phyloP scores from a whole-genome alignment of 192 early-diverging fungal genomes.

The Entomortierella lignicola region DNA sequence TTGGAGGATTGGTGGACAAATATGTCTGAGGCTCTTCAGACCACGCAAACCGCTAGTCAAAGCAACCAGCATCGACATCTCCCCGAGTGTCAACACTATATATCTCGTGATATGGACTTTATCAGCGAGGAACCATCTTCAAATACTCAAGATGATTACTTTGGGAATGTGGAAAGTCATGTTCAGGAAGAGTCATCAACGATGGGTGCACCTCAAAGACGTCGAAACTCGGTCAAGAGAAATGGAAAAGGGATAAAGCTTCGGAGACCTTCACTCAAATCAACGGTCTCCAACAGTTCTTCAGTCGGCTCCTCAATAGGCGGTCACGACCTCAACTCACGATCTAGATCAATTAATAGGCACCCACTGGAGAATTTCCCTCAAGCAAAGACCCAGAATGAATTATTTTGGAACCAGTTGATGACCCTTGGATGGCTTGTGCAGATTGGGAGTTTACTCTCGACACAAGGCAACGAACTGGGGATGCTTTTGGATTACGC shows the following conservation, averaged over 20 bases:
- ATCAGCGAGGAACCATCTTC: slow-evolving; percentile 17
- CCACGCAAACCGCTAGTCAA: background rate
- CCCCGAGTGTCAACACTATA: background rate
- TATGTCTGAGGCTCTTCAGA: slow-evolving; percentile 25
- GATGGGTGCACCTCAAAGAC: background rate
- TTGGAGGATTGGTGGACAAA: slow-evolving; percentile 50
- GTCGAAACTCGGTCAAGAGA: background rate
- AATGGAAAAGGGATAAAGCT: background rate
- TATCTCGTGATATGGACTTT: slow-evolving; percentile 4
- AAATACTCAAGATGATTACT: background rate
- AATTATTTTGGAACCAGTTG: slow-evolving; percentile 42
- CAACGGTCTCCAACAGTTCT: slow-evolving; percentile 11
- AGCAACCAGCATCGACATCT: background rate
- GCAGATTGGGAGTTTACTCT: slow-evolving; percentile 38
- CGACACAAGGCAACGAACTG: slow-evolving; percentile 42
- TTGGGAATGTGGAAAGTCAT: background rate
- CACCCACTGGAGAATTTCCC: slow-evolving; percentile 33
- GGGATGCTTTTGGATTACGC: slow-evolving; percentile 45
- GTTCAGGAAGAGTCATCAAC: background rate
- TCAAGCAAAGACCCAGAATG: slow-evolving; percentile 25
- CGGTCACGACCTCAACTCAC: background rate
- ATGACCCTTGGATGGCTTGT: slow-evolving; percentile 43
- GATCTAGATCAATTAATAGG: background rate
- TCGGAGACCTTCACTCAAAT: slow-evolving; percentile 15
- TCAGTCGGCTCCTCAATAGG: slow-evolving; percentile 6